Evolutionary conservation across 352 stramenopile species (phyloP), one percentile per base, ranked within the genome.

Genomic region (Phytophthora capsici): DNA sequence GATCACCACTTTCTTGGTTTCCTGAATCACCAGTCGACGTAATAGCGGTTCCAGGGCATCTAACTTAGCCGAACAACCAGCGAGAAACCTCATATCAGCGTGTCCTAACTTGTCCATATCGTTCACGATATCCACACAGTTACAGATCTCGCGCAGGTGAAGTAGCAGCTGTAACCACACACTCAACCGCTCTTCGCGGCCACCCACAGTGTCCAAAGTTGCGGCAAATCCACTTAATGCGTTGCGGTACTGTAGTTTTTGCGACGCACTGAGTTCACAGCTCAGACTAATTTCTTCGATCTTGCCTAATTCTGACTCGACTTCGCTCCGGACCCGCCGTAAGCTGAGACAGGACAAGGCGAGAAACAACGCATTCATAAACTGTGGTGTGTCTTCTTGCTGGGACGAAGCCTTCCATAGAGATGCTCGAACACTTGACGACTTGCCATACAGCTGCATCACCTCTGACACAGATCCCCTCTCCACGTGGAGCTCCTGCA

Each of bases 261-360:
- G 87, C 0, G 82, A 89, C 8, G 51, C 17, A 34, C 67, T 86
- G 32, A 85, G 64, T 46, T 75, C 50, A 28, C 82, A 93, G 17
- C 77, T 78, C n/a, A 95, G 43, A 48, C 84, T 95, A 26, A 89
- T 80, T 62, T 95, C 87, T 64, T 95, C 86, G 14, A 95, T 73
- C 40, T 94, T 94, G 40, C 87, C 82, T 12, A 95, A 54, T 41
- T 95, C 69, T 7, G 75, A 36, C 50, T 95, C 85, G n/a, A 93
- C 84, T 45, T 95, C 84, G 36, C 77, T 90, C 1, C 87, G 84
- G 1, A 91, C 75, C 36, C 87, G 81, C 16, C 87, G 74, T 26
- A 95, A 73, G 3, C 72, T 81, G 1, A 95, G 48, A 59, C 83
- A 91, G 3, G 77, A 77, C 51, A 91, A 61, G 8, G 77, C 79